Base-by-base conservation (phyloP, 495 filamentous ascomycete genomes). In the Penicillium arizonense region DNA sequence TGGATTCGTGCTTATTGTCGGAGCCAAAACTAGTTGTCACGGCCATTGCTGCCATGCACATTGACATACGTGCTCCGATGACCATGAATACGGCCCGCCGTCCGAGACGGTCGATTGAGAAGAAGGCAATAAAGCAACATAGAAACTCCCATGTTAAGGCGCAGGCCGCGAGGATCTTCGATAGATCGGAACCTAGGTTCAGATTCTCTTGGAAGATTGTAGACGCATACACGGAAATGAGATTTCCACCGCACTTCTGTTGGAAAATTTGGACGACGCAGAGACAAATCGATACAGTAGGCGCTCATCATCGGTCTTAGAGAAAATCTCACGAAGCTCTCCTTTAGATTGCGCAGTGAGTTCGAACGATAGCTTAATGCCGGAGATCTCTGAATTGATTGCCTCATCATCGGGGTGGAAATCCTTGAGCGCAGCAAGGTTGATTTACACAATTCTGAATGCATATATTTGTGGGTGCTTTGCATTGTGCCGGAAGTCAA, bases 361-460 rank as follows among this genome's bases (percentile, higher is more conserved):
- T 53, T 74, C 71, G 16, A 74, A 55, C 0, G 69, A 68, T n/a
- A 55, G 50, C 38, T 75, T 63, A 30, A 75, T 72, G 4, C 60
- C 58, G 5, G 59, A 55, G 2, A 75, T 64, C 44, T 75, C 72
- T 3, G 53, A 44, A 18, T 28, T 36, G 47, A 76, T 56, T 12
- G 50, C 50, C 1, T 50, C 52, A 12, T 59, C 38, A 16, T 66
- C 58, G 8, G 51, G 28, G 12, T 58, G 48, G 3, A 54, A 47
- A 7, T 58, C 59, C 5, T 63, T 55, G 13, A 67, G 56, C 4
- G 62, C 46, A 8, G 64, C 55, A 10, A 75, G 57, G 36, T 60
- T 65, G 14, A 54, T n/a, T n/a, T n/a, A n/a, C n/a, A n/a, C n/a
- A n/a, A n/a, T n/a, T n/a, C n/a, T n/a, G n/a, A n/a, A n/a, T 18